Conservation (phyloP, 2,329 filamentous ascomycete species). For the Aureobasidium sp. region DNA sequence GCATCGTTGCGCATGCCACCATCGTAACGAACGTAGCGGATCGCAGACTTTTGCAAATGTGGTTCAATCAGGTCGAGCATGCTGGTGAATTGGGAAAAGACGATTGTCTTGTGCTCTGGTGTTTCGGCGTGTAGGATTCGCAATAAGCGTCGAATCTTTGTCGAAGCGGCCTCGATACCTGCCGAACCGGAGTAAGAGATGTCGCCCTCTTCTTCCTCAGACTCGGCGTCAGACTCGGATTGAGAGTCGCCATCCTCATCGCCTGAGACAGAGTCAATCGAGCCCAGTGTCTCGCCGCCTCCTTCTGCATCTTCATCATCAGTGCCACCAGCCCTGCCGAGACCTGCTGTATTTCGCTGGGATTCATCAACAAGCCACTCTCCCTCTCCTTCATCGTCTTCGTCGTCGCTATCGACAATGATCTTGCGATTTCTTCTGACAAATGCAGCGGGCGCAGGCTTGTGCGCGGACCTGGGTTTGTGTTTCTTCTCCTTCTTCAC, state of each 20-base stretch:
- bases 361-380: constrained; percentile 73
- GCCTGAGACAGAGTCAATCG: constrained; percentile 59
- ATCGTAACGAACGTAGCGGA: constrained; percentile 84
- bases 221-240: constrained; percentile 34
- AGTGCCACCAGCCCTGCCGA: constrained; percentile 68
- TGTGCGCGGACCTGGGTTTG: constrained; percentile 26
- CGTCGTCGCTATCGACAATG: constrained; percentile 58
- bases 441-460: constrained; percentile 30
- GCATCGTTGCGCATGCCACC: constrained; percentile 90
- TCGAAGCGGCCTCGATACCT: constrained; percentile 46
- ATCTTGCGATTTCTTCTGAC: constrained; percentile 46
- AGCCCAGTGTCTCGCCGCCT: constrained; percentile 69
- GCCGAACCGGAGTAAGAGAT: constrained; percentile 26
- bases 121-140: constrained; percentile 73
- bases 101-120: constrained; percentile 85
- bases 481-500: constrained; percentile 22
- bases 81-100: constrained; percentile 96
- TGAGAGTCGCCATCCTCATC: constrained; percentile 42
- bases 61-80: constrained; percentile 97
- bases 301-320: constrained; percentile 85
- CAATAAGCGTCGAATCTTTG: constrained; percentile 84
- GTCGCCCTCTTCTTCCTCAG: constrained; percentile 34
- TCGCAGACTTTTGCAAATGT: constrained; percentile 67
- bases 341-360: constrained; percentile 48
- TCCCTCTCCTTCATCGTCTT: constrained; percentile 56